Base-by-base conservation (phyloP, 192 early-diverging fungal species). In the Rhizoclosmatium sp. region DNA sequence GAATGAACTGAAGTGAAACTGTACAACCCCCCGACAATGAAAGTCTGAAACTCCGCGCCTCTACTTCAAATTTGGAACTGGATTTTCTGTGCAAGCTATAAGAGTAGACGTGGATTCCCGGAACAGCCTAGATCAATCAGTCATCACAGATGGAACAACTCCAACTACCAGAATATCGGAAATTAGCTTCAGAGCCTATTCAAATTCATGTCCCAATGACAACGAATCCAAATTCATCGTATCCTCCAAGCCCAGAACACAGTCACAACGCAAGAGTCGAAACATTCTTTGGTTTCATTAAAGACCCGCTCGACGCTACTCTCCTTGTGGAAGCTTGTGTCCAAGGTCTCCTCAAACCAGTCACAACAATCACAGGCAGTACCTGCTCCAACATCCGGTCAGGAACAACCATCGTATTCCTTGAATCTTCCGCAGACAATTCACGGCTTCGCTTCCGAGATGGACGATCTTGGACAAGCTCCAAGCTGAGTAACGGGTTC, bases 281-380 rank as follows among this genome's bases (percentile, higher is more conserved):
- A 45, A 69, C 67, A 2, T 69, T 47, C 21, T 69, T 69, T 47
- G 67, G 67, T 21, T 69, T 69, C 21, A 21, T 69, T 41, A 69
- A 69, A 42, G 67, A 69, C 67, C 4, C 31, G 4, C 10, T 21
- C 67, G 67, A 69, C 21, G 67, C 67, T 9, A 40, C 4, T 10
- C 67, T 69, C 21, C 9, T 69, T 9, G 67, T 69, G 4, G 67
- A 69, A 41, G 67, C 67, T 14, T 69, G 67, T 41, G 67, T 47
- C 5, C 39, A 40, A 47, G 61, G 61, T 40, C 40, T 64, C 5
- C 1, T 54, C 0, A 54, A 54, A 54, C 5, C 51, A 16, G 16
- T 54, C 0, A 7, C 5, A 54, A 7, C 5, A 16, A 54, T 54
- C 16, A 7, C 51, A 12, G 5, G 9, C 16, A 16, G 51, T 7